phyloP scores from a whole-genome alignment of 2,329 filamentous ascomycete species.

The Reticulascus tulasneorum region DNA sequence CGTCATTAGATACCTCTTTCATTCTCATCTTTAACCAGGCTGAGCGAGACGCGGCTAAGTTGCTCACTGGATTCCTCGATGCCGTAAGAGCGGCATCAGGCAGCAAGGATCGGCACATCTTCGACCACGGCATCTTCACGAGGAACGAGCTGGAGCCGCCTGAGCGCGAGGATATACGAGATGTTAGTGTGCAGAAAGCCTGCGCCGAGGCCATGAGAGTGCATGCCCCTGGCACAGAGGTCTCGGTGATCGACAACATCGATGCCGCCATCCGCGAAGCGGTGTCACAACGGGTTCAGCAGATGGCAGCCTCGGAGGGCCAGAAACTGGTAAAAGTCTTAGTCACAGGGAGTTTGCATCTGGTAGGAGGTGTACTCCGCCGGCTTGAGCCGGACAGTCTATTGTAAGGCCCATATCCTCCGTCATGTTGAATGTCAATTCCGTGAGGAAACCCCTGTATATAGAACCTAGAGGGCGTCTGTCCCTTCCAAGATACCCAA shows the following conservation, averaged over 20 bases:
- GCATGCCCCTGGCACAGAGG: too few relatives aligned
- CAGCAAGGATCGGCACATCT: conserved; percentile 29
- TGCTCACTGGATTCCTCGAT: conserved; percentile 44
- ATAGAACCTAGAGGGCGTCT: conserved; percentile 9
- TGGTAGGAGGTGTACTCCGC: conserved; percentile 75
- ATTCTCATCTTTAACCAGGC: conserved; percentile 91
- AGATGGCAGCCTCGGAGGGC: too few relatives aligned
- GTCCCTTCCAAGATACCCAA: conserved; percentile 41
- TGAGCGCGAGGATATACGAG: conserved; percentile 41
- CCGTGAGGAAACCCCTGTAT: too few relatives aligned
- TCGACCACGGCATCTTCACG: conserved; percentile 70
- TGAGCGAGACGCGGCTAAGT: conserved; percentile 59
- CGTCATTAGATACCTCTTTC: conserved; percentile 21
- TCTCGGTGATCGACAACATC: conserved; percentile 61
- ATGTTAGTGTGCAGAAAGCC: conserved; percentile 45
- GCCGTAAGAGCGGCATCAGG: conserved; percentile 17
- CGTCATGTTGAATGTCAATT: too few relatives aligned
- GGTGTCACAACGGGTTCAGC: too few relatives aligned
- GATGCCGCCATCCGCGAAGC: conserved; percentile 63
- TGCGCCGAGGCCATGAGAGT: conserved; percentile 52
- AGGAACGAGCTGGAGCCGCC: conserved; percentile 3
- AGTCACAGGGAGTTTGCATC: conserved; percentile 79
- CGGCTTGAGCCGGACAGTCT: conserved; percentile 53
- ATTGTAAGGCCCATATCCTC: too few relatives aligned
- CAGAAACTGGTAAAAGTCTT: too few relatives aligned